These are phyloP conservation scores for Erodium maritimum DNA, from an alignment of 345 rosid genomes.

Conservation along the genomic window DNA sequence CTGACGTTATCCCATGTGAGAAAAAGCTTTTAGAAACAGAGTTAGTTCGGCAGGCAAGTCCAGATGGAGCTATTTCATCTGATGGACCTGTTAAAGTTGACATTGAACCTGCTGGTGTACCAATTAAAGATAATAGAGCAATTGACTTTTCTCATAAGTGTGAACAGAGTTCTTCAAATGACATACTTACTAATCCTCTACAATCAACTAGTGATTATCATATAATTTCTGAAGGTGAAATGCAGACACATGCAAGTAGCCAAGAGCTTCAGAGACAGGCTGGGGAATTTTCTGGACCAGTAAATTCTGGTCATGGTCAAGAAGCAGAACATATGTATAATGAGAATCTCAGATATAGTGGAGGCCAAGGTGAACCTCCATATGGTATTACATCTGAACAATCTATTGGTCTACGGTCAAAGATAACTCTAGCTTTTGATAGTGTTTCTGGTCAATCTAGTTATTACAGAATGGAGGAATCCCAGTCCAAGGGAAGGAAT, in stretches of 20 bases:
- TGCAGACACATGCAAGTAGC: conserved; percentile 15
- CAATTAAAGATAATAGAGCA: conserved; percentile 8
- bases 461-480: conserved; percentile 15
- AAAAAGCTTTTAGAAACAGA: conserved; percentile 28
- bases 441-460: conserved; percentile 18
- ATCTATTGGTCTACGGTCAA: conserved; percentile 14
- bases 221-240: conserved; percentile 18
- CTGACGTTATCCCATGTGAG: conserved; percentile 23
- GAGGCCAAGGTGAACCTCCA: conserved; percentile 16
- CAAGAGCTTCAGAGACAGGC: conserved; percentile 21
- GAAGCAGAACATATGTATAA: conserved; percentile 19
- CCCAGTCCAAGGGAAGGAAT: conserved; percentile 24
- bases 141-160: conserved; percentile 14
- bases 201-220: conserved; percentile 19
- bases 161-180: conserved; percentile 20
- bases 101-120: conserved; percentile 13
- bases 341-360: conserved; percentile 19
- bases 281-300: conserved; percentile 16
- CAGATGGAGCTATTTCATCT: conserved; percentile 44
- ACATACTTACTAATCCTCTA: conserved; percentile 12
- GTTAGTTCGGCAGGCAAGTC: conserved; percentile 19
- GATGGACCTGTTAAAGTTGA: conserved; percentile 19
- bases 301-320: conserved; percentile 19
- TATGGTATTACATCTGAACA: conserved; percentile 16
- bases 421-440: conserved; percentile 20